Conservation (phyloP, 2,329 filamentous ascomycete genomes). For the Colletotrichum karsti region DNA sequence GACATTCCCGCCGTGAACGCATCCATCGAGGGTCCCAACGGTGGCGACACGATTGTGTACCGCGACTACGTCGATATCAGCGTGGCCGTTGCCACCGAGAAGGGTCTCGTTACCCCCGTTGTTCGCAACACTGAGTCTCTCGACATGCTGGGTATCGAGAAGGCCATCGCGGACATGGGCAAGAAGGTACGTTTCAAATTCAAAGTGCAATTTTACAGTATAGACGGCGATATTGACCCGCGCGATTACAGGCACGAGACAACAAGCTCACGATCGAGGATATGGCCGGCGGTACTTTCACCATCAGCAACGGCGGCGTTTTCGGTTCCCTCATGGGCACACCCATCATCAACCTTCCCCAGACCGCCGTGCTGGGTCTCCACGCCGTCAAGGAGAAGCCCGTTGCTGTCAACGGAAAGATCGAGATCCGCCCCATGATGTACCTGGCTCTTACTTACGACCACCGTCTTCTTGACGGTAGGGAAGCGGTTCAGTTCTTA, state of each 20-base stretch:
- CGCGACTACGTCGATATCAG: conserved; percentile 98
- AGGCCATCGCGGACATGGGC: conserved; percentile 89
- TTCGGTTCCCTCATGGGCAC: conserved; percentile 98
- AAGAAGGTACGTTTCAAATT: conserved; percentile 77
- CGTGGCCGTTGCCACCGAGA: conserved; percentile 96
- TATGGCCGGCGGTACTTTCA: conserved; percentile 98
- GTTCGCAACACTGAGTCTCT: conserved; percentile 91
- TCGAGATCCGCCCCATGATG: conserved; percentile 99
- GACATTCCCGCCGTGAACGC: conserved; percentile 96
- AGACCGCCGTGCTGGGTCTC: conserved; percentile 89
- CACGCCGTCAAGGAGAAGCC: conserved; percentile 97
- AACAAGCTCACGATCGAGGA: conserved; percentile 98
- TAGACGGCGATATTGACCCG: conserved; percentile 15
- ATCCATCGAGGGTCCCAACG: conserved; percentile 93
- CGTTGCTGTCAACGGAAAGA: conserved; percentile 89
- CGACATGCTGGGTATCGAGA: conserved; percentile 90
- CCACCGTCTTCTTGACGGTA: conserved; percentile 92
- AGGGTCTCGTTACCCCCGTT: conserved; percentile 95
- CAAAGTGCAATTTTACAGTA: no score
- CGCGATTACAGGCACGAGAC: conserved; percentile 77
- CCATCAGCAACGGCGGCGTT: conserved; percentile 96
- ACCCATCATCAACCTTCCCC: conserved; percentile 96
- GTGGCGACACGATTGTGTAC: conserved; percentile 98
- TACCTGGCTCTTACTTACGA: conserved; percentile 98
- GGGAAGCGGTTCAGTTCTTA: conserved; percentile 95